Base-by-base conservation (phyloP, 2,329 filamentous ascomycete species). In the Sordariomycetes sp. region DNA sequence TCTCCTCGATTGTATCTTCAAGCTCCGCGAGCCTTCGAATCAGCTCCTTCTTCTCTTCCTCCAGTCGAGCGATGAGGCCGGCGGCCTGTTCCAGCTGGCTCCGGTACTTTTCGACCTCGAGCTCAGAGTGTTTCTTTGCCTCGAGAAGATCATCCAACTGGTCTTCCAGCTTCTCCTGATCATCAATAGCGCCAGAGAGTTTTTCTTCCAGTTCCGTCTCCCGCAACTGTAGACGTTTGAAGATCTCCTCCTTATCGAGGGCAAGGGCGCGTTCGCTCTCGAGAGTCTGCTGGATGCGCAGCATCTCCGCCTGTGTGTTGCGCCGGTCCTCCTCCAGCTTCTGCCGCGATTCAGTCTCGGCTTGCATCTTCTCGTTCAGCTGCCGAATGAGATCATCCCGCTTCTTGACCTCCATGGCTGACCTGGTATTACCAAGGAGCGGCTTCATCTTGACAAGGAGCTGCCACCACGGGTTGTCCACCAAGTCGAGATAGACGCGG, bases 211-310 rank as follows among this genome's bases (percentile, higher is more conserved):
- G 79, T 67, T 99, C 92, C 12, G 84, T 80, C 70, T 99, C 94
- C n/a, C 94, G 87, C 56, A 86, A 75, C 67, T 96, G 94, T 24
- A 99, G 77, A n/a, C 95, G 84, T 67, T 92, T 95, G 76, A 97
- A 99, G 60, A 99, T 99, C 65, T 99, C 94, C 67, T 99, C 95
- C 68, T 99, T 99, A 71, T 99, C 94, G 5, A 99, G 75, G 1
- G 94, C 94, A 50, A 99, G 77, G n/a, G 92, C 89, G 54, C 94
- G 84, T 70, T 99, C 95, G 62, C 91, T 96, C 69, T 99, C 95
- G 1, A 99, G 78, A 0, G 89, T 95, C 64, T 97, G 90, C 67
- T 96, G 91, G 53, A 97, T 89, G 35, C 88, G 85, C 62, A 91
- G 82, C 65, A 96, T 86, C 65, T 99, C 94, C 15, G 85, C 77